These are phyloP conservation scores for Arthrinium phaeospermum DNA, from an alignment of 2,329 filamentous ascomycete species.

Conservation along the genomic window DNA sequence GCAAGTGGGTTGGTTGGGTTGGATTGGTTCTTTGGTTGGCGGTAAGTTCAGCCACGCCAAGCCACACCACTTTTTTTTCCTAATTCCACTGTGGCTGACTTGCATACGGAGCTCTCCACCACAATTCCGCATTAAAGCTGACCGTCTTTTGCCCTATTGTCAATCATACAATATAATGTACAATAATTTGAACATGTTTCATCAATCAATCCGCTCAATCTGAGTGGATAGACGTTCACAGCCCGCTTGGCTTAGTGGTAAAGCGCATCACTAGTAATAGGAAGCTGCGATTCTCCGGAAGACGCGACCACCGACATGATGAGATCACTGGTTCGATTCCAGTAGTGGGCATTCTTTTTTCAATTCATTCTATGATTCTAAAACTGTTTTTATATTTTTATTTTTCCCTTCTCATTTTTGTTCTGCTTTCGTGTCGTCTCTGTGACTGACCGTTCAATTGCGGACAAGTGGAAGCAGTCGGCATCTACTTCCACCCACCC, in stretches of 20 bases:
- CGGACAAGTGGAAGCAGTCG: no score
- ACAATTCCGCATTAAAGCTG: neutral
- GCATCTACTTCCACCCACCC: no score
- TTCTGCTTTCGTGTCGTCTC: no score
- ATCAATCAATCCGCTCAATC: neutral
- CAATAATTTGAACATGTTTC: neutral
- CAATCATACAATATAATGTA: neutral
- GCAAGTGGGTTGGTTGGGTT: neutral
- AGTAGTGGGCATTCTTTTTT: slow-evolving; percentile 8
- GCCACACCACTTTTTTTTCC: neutral
- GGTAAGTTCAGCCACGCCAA: neutral
- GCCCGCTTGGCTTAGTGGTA: slow-evolving; percentile 17
- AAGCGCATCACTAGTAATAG: slow-evolving; percentile 15
- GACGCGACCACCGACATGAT: neutral
- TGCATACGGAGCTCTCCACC: neutral
- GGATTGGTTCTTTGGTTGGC: neutral
- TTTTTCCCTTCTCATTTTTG: no score
- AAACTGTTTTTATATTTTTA: no score
- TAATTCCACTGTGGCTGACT: neutral
- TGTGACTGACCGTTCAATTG: no score
- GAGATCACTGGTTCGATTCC: slow-evolving; percentile 18
- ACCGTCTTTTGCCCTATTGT: neutral
- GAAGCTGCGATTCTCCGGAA: neutral
- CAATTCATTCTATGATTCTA: no score
- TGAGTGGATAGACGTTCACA: neutral